Base-by-base conservation (phyloP, 208 protist genomes). In the Trypanosoma lewisi region DNA sequence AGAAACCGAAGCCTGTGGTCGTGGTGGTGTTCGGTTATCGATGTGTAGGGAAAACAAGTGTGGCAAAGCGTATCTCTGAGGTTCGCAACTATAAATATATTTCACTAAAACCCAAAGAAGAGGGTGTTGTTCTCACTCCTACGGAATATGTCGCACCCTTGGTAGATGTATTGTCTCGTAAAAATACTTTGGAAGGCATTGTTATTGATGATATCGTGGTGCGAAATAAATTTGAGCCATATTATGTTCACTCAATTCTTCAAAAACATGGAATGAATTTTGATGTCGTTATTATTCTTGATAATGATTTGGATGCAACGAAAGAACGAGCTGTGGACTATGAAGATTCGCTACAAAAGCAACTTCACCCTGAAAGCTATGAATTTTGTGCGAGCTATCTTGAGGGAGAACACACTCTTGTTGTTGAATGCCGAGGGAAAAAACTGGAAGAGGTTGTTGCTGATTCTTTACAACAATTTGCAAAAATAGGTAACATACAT, bases 191-290 rank as follows among this genome's bases (percentile, higher is more conserved):
- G 41, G 82, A 76, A 31, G 88, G 84, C 17, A 72, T 94, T 21
- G 84, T 94, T 28, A 80, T 94, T 65, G 88, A 94, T 58, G 88
- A 94, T 66, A 76, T 77, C 27, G 65, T 94, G 34, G 62, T 79
- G n/a, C 61, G 73, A 16, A 90, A 79, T 39, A 83, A 79, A 56
- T 92, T 75, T 63, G 85, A 94, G 19, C 75, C 81, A 0, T 78
- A 94, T 73, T 91, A 89, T 63, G 77, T 90, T 12, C 67, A 80
- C 50, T 68, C 75, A 56, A 69, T 89, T 50, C 64, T 94, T 28
- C 56, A 81, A 55, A 66, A 76, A 54, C 61, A 78, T 44, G 70
- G 74, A 0, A 67, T 94, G 39, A 73, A 79, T 62, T 56, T 94
- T 39, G 77, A 87, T 75, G 67, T 64, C 25, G 67, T 80, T n/a